Evolutionary conservation across 2,329 filamentous ascomycete species (phyloP).

Genomic region (Macroventuria anomochaeta): DNA sequence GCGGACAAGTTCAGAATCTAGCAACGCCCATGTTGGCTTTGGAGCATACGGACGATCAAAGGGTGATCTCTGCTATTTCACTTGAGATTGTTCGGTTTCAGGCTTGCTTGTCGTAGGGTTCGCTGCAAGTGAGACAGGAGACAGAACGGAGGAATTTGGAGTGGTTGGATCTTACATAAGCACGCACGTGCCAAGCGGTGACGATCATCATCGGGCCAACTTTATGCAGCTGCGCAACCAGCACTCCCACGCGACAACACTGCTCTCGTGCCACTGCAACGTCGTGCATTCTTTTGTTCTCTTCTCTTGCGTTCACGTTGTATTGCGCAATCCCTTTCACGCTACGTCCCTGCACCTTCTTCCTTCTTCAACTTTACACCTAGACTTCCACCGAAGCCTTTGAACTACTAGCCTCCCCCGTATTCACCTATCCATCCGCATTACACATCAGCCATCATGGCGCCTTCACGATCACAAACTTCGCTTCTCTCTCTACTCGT

Average conservation of each 20-base stretch:
- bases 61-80: no score
- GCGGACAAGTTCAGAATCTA: no score
- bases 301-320: constrained; percentile 1
- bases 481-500: constrained; percentile 35
- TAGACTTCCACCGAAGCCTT: constrained; percentile 2
- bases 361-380: neutral
- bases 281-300: constrained; percentile 4
- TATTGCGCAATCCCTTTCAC: neutral
- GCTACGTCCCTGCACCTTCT: neutral
- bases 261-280: constrained; percentile 17
- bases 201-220: constrained; percentile 21
- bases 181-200: constrained; percentile 11
- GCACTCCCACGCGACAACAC: constrained; percentile 17
- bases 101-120: no score
- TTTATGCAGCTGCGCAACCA: constrained; percentile 9
- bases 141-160: no score
- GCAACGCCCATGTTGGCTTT: no score
- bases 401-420: constrained; percentile 1
- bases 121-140: no score
- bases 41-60: no score
- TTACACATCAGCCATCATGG: constrained; percentile 33
- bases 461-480: constrained; percentile 31
- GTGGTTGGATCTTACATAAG: constrained; percentile 10
- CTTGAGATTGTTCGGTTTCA: no score
- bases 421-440: constrained; percentile 9